These are phyloP conservation scores for Pouteria glomerata DNA, from an alignment of 148 eudicot species.

Conservation along the genomic window DNA sequence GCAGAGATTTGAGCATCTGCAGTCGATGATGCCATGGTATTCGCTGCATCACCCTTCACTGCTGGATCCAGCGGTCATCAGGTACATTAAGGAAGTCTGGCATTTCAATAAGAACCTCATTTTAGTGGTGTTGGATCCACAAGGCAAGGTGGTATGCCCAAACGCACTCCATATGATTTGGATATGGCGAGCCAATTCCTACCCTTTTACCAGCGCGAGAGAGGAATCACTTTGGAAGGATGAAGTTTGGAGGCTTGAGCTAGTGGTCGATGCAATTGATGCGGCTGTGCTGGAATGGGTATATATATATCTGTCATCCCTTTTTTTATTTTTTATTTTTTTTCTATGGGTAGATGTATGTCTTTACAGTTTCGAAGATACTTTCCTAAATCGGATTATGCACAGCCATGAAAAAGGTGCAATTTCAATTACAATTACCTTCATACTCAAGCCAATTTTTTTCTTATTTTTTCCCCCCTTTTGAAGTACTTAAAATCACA, in stretches of 20 bases:
- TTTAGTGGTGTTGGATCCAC: conserved; percentile 75
- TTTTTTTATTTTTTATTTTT: background rate
- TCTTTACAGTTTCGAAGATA: too few species aligned
- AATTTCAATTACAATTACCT: too few species aligned
- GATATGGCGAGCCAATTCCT: conserved; percentile 80
- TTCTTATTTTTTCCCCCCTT: too few species aligned
- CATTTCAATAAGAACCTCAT: conserved; percentile 54
- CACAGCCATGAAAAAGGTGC: background rate
- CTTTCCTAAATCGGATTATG: too few species aligned
- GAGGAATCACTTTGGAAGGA: conserved; percentile 74
- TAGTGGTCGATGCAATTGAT: conserved; percentile 64
- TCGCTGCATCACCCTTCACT: conserved; percentile 56
- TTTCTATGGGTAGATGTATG: background rate
- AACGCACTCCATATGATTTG: conserved; percentile 80
- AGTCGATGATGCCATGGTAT: conserved; percentile 74
- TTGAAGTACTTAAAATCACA: too few species aligned
- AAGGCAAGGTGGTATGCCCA: conserved; percentile 57
- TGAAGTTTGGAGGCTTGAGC: conserved; percentile 72
- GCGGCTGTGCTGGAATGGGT: conserved; percentile 49
- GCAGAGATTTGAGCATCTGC: conserved; percentile 40
- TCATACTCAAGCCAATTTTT: too few species aligned
- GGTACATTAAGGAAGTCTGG: conserved; percentile 81
- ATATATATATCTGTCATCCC: background rate
- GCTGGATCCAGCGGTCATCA: conserved; percentile 65
- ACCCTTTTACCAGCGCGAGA: conserved; percentile 54